Evolutionary conservation across 176 grass and related monocot species (phyloP).

Genomic region (Cenchrus fungigraminus): DNA sequence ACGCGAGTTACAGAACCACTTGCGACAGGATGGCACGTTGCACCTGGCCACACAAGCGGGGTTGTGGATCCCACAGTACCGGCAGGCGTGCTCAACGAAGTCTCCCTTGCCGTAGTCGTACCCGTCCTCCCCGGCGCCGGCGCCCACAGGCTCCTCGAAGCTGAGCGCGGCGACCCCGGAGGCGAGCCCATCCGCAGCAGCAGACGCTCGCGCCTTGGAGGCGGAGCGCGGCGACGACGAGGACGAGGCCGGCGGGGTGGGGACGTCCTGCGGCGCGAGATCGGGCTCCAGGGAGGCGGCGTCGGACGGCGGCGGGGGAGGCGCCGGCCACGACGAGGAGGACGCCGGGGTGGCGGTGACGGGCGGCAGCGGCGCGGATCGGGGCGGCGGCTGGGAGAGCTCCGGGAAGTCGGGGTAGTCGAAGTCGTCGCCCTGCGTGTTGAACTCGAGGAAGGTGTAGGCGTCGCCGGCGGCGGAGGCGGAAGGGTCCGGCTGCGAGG

Average conservation of each 20-base stretch:
- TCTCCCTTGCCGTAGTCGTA: slow-evolving; percentile 90
- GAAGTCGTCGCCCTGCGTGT: slow-evolving; percentile 94
- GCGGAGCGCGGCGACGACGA: slow-evolving; percentile 54
- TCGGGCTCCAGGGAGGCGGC: slow-evolving; percentile 39
- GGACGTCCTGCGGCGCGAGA: slow-evolving; percentile 40
- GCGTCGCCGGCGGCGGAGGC: slow-evolving; percentile 67
- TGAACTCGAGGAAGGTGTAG: slow-evolving; percentile 98
- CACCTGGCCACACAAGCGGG: slow-evolving; percentile 90
- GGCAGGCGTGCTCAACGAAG: slow-evolving; percentile 94
- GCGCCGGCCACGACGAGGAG: slow-evolving; percentile 45
- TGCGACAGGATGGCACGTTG: slow-evolving; percentile 92
- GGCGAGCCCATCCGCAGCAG: slow-evolving; percentile 59
- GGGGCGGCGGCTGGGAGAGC: slow-evolving; percentile 78
- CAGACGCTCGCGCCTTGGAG: slow-evolving; percentile 57
- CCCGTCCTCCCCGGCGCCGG: slow-evolving; percentile 53
- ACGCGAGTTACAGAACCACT: slow-evolving; percentile 99
- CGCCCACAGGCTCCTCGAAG: slow-evolving; percentile 70
- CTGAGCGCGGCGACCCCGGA: slow-evolving; percentile 82
- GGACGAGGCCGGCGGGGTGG: slow-evolving; percentile 44
- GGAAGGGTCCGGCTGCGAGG: slow-evolving; percentile 87
- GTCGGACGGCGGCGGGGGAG: slow-evolving; percentile 38
- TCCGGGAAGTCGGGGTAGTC: slow-evolving; percentile 85
- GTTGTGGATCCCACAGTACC: slow-evolving; percentile 95
- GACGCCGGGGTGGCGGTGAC: slow-evolving; percentile 29
- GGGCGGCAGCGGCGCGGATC: slow-evolving; percentile 58